Percentiles rank a stretch among this genome's conserved stretches.
Conservation (phyloP, 805 yeast genomes). For the Kodamaea leandrae region DNA sequence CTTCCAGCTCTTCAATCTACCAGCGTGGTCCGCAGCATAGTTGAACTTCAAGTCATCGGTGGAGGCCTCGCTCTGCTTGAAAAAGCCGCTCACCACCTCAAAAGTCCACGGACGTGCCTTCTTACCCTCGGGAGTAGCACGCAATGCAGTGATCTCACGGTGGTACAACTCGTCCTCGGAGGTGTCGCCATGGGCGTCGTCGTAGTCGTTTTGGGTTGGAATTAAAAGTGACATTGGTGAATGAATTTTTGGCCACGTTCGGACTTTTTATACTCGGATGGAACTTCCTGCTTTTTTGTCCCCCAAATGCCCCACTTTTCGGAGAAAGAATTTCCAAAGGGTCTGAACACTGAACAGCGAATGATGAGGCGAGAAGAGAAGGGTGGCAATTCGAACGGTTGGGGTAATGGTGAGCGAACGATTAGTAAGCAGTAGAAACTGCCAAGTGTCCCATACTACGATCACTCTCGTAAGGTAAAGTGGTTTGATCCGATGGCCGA, state of each 20-base stretch:
- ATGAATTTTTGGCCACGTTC: not conserved
- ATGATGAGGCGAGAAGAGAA: too few relatives aligned
- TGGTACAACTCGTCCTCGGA: constrained; percentile 19
- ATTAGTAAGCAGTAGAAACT: too few relatives aligned
- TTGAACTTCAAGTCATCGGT: constrained; percentile 50
- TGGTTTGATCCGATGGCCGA: too few relatives aligned
- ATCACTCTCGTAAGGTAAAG: too few relatives aligned
- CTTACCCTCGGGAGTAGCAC: constrained; percentile 24
- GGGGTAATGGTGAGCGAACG: too few relatives aligned
- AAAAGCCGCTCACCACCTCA: constrained; percentile 49
- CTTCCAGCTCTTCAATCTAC: constrained; percentile 43
- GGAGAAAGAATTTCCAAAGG: too few relatives aligned
- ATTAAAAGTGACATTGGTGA: constrained; percentile 20
- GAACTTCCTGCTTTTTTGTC: not conserved
- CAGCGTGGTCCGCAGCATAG: constrained; percentile 43
- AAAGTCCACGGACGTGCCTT: constrained; percentile 43
- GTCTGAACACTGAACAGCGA: too few relatives aligned
- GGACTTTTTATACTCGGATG: not conserved
- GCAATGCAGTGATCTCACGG: constrained; percentile 10
- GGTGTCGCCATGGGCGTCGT: constrained; percentile 25
- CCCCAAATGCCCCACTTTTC: not conserved
- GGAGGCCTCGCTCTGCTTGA: constrained; percentile 42
- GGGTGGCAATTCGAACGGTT: too few relatives aligned
- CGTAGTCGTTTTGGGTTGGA: constrained; percentile 24
- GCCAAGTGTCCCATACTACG: too few relatives aligned